phyloP scores from a whole-genome alignment of 78 protist species.

The Cavenderia fasciculata region DNA sequence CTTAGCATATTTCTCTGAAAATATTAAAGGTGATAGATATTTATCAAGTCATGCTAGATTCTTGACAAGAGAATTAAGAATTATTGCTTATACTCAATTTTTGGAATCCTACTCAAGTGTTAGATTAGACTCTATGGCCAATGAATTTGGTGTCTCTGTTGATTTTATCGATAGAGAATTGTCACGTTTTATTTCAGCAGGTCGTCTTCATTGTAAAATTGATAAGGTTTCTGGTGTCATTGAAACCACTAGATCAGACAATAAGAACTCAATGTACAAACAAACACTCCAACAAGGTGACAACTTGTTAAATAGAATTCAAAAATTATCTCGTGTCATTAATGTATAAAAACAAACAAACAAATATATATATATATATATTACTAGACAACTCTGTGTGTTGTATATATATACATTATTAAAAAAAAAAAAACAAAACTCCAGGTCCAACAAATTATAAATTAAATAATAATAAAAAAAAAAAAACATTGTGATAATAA shows the following conservation, averaged over 20 bases:
- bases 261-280: conserved; percentile 90
- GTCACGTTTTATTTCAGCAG: conserved; percentile 90
- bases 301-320: conserved; percentile 93
- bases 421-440: too few species aligned
- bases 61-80: conserved; percentile 94
- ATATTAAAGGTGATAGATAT: conserved; percentile 76
- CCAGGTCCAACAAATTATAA: too few species aligned
- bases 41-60: conserved; percentile 86
- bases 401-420: too few species aligned
- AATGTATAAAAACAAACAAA: conserved; percentile 81
- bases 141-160: conserved; percentile 90
- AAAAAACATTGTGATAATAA: too few species aligned
- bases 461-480: too few species aligned
- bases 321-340: conserved; percentile 95
- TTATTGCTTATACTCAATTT: conserved; percentile 92
- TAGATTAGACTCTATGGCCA: conserved; percentile 90
- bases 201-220: conserved; percentile 92
- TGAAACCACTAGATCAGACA: conserved; percentile 93
- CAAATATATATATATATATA: too few species aligned
- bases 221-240: conserved; percentile 95
- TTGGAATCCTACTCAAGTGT: conserved; percentile 95
- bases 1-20: conserved; percentile 81
- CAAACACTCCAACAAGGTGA: conserved; percentile 92
- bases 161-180: conserved; percentile 93
- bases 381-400: too few species aligned